Percentiles rank a stretch among this genome's conserved stretches.
These are phyloP conservation scores for Lasiosphaeris hirsuta DNA, from an alignment of 495 filamentous ascomycete species.

Conservation along the genomic window DNA sequence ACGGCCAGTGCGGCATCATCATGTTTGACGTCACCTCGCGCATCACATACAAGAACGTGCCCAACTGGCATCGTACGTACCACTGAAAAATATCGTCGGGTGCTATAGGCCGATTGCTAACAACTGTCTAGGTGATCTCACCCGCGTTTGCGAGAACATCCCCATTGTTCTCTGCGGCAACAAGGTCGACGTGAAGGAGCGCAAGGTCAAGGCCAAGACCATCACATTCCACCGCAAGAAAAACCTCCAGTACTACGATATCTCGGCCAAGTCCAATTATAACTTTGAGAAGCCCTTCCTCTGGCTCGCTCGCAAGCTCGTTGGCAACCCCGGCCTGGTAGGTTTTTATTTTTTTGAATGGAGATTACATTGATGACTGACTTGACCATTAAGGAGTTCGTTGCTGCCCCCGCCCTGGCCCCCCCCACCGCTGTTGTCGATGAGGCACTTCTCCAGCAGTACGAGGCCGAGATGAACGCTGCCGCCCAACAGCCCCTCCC, in stretches of 20 bases:
- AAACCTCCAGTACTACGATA: constrained; percentile 99
- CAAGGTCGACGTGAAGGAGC: constrained; percentile 99
- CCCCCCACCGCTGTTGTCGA: constrained; percentile 90
- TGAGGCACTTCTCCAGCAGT: constrained; percentile 71
- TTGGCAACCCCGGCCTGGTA: constrained; percentile 88
- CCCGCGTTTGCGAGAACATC: constrained; percentile 99
- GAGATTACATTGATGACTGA: constrained; percentile 5
- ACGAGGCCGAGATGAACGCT: constrained; percentile 82
- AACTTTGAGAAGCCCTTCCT: constrained; percentile 99
- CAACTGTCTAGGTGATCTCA: constrained; percentile 78
- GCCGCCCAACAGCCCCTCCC: constrained; percentile 84
- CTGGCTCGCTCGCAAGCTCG: constrained; percentile 97
- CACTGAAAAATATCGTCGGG: neutral
- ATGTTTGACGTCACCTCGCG: constrained; percentile 99
- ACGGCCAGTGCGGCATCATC: constrained; percentile 99
- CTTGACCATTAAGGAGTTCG: constrained; percentile 72
- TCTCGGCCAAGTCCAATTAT: constrained; percentile 99
- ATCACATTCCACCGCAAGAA: constrained; percentile 99
- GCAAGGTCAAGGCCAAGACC: constrained; percentile 99
- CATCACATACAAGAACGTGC: constrained; percentile 99
- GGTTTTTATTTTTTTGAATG: constrained; percentile 29
- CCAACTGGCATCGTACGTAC: constrained; percentile 99
- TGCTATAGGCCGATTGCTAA: constrained; percentile 9
- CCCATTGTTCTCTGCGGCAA: constrained; percentile 98
- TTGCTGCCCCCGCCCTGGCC: constrained; percentile 89